phyloP scores from a whole-genome alignment of 257 asterid genomes.

The Dorcoceras hygrometricum region DNA sequence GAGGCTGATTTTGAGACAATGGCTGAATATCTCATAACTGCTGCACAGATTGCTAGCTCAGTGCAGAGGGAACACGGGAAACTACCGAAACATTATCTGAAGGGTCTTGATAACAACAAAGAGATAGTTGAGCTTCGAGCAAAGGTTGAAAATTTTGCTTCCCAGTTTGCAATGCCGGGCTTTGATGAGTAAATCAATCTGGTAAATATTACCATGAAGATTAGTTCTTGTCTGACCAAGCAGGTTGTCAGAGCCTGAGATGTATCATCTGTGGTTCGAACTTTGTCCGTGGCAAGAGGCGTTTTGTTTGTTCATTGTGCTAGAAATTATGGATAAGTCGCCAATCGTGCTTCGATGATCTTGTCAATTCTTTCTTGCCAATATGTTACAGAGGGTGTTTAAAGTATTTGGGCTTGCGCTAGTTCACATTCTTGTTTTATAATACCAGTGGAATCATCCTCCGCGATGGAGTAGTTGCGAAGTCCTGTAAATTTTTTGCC shows the following conservation, averaged over 20 bases:
- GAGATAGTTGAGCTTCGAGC: constrained; percentile 54
- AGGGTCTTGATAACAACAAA: constrained; percentile 69
- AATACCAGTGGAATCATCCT: background rate
- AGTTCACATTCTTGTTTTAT: background rate
- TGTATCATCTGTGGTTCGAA: background rate
- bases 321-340: background rate
- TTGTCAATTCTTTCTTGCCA: background rate
- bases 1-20: constrained; percentile 72
- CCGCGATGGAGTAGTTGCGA: background rate
- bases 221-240: background rate
- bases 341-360: background rate
- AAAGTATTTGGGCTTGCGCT: background rate
- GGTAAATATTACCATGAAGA: background rate
- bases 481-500: background rate
- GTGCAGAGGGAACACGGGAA: constrained; percentile 73
- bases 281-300: background rate
- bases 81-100: constrained; percentile 50
- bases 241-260: background rate
- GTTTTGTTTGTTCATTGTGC: background rate
- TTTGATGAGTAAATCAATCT: constrained; percentile 54
- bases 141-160: constrained; percentile 78
- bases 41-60: constrained; percentile 58
- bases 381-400: background rate
- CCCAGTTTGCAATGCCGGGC: constrained; percentile 91
- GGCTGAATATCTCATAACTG: constrained; percentile 70